Base-by-base conservation (phyloP, 805 yeast species). In the Myxozyma lipomycoides region DNA sequence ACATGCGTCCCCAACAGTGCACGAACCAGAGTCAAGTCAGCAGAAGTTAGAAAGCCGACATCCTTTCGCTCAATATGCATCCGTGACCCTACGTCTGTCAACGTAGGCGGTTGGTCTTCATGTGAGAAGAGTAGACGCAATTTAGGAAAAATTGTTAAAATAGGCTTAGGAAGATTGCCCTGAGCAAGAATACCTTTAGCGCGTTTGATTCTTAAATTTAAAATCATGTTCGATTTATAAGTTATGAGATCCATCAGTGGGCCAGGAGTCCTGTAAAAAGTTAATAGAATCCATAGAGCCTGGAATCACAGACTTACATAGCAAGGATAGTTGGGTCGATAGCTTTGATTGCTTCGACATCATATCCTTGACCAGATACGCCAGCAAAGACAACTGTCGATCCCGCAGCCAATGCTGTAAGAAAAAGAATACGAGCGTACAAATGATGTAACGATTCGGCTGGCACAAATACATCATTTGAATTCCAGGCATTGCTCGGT, bases 1-100 rank as follows among this genome's bases (percentile, higher is more conserved):
- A 70, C 55, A 37, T 63, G 64, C 1, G 71, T 50, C 4, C 73
- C 74, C 2, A 68, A 48, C 15, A 68, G 61, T 2, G 68, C 67
- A 12, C 73, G 53, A 5, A 67, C 50, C 2, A 32, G 46, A 7
- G 59, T 52, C 9, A 63, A 45, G 5, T 65, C 62, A 5, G 48
- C 46, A 1, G 68, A 50, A 7, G 63, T 49, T 34, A 66, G 51
- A 4, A 52, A 43, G 5, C 49, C 54, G 10, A 38, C 49, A 23
- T 44, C 44, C 30, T 43, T 55, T 1, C 54, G 60, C 3, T 49
- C 48, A 18, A 61, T 42, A 21, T 35, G 38, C 15, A 35, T 6
- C 21, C n/a, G 15, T 15, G 19, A 12, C 28, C 43, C 18, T 7
- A 28, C 26, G 22, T 9, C 18, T 24, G 25, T 17, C 12, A 21